These are phyloP conservation scores for Boletus sensibilis DNA, from an alignment of 768 basidiomycete genomes.

Conservation along the genomic window DNA sequence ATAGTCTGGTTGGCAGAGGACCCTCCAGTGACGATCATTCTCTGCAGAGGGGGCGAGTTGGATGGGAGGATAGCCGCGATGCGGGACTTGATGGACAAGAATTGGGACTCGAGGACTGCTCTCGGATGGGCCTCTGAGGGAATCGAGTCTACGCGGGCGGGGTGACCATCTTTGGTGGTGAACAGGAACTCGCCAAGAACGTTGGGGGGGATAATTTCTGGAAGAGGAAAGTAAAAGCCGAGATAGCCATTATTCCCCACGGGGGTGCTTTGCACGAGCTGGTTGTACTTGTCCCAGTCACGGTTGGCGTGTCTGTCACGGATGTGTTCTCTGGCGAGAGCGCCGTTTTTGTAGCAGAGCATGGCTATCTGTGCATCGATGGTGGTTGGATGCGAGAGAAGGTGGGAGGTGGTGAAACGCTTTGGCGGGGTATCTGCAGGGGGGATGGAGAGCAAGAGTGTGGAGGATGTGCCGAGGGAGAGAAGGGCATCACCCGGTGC, in stretches of 20 bases:
- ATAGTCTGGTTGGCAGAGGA: slow-evolving; percentile 10
- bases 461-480: slow-evolving; percentile 8
- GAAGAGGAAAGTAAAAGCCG: slow-evolving; percentile 9
- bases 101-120: slow-evolving; percentile 8
- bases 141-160: neutral
- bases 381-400: slow-evolving; percentile 8
- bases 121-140: slow-evolving; percentile 6
- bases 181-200: slow-evolving; percentile 5
- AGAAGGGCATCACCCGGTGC: slow-evolving; percentile 6
- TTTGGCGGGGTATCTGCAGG: slow-evolving; percentile 3
- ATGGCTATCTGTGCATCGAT: slow-evolving; percentile 4
- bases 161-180: neutral
- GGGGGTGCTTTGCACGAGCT: neutral
- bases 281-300: slow-evolving; percentile 6
- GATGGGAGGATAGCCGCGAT: slow-evolving; percentile 4
- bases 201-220: slow-evolving; percentile 8
- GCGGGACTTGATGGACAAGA: slow-evolving; percentile 14
- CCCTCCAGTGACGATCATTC: slow-evolving; percentile 8
- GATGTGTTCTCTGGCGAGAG: slow-evolving; percentile 7
- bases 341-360: slow-evolving; percentile 13
- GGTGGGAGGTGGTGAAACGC: slow-evolving; percentile 8
- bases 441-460: slow-evolving; percentile 7
- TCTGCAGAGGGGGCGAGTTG: slow-evolving; percentile 3
- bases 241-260: neutral
- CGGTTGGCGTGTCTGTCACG: slow-evolving; percentile 3